Percentiles rank a stretch among this genome's conserved stretches.
Conservation (phyloP, 257 asterid genomes). For the Salvia hispanica region DNA sequence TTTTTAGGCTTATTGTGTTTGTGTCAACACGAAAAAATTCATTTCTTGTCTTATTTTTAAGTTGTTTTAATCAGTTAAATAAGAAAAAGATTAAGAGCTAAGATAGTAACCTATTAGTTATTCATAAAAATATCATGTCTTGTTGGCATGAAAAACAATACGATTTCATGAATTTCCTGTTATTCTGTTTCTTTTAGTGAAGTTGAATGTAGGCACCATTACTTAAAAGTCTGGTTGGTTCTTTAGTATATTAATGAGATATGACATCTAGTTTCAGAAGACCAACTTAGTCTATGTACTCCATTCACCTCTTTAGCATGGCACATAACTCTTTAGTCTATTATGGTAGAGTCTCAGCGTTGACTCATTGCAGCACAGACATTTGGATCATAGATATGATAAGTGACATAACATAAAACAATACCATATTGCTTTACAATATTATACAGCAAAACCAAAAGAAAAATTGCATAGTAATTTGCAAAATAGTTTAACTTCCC, state of each 20-base stretch:
- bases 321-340: neutral
- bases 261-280: neutral
- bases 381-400: neutral
- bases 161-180: neutral
- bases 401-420: neutral
- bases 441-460: neutral
- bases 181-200: neutral
- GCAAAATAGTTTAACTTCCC: constrained; percentile 15
- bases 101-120: neutral
- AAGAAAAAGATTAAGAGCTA: neutral
- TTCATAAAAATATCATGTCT: neutral
- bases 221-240: constrained; percentile 6
- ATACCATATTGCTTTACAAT: neutral
- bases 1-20: neutral
- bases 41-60: neutral
- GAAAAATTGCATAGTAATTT: constrained; percentile 5
- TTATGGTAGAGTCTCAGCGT: neutral
- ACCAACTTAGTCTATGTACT: neutral
- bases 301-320: constrained; percentile 19
- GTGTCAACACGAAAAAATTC: neutral
- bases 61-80: neutral
- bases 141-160: neutral
- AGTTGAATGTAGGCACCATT: constrained; percentile 6
- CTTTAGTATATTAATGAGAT: constrained; percentile 9
- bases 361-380: neutral